Percentiles rank a stretch among this genome's conserved stretches.
phyloP scores from a whole-genome alignment of 345 rosid genomes.

The Dimocarpus longan region DNA sequence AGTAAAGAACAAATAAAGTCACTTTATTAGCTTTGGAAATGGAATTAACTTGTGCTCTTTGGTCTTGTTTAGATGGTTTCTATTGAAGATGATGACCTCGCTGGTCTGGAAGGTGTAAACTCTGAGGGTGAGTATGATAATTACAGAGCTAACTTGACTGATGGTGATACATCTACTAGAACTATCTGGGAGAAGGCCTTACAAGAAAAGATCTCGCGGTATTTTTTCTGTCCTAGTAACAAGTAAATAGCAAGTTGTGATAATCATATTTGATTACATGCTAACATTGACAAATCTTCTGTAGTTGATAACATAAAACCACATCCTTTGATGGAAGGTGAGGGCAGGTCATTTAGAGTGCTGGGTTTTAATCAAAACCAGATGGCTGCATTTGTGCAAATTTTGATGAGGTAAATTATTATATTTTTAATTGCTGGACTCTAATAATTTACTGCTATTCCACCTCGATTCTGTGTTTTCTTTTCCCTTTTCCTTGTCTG shows the following conservation, averaged over 20 bases:
- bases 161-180: slow-evolving; percentile 79
- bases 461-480: background rate
- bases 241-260: slow-evolving; percentile 1
- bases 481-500: background rate
- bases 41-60: slow-evolving; percentile 10
- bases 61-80: slow-evolving; percentile 78
- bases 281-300: slow-evolving; percentile 26
- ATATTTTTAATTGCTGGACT: slow-evolving; percentile 8
- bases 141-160: slow-evolving; percentile 88
- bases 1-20: background rate
- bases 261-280: background rate
- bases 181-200: slow-evolving; percentile 66
- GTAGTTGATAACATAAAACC: slow-evolving; percentile 73
- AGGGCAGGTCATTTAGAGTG: slow-evolving; percentile 91
- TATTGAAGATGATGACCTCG: slow-evolving; percentile 98
- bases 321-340: slow-evolving; percentile 98
- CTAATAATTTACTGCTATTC: slow-evolving; percentile 7
- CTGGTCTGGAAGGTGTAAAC: slow-evolving; percentile 97
- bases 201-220: slow-evolving; percentile 83
- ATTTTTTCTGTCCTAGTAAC: slow-evolving; percentile 14
- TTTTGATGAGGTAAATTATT: slow-evolving; percentile 75
- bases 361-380: slow-evolving; percentile 91
- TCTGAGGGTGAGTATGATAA: slow-evolving; percentile 96
- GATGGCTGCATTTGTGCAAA: slow-evolving; percentile 93
- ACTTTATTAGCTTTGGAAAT: background rate